Base-by-base conservation (phyloP, 2,329 filamentous ascomycete genomes). In the Mycogone perniciosa region DNA sequence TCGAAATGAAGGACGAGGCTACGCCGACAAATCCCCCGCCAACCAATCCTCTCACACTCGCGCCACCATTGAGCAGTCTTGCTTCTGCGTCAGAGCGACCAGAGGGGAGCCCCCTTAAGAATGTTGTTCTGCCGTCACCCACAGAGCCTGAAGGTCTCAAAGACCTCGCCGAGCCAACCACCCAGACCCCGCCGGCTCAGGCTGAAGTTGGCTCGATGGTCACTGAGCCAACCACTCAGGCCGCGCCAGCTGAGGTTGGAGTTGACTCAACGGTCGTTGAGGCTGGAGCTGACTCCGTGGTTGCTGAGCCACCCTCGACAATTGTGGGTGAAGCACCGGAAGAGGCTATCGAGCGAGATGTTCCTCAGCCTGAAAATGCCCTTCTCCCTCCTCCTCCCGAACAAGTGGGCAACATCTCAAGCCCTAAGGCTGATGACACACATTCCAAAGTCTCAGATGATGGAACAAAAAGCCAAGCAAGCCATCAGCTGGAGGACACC, bases 31-130 rank as follows among this genome's bases (percentile, higher is more conserved):
- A 61, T 44, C 49, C 53, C n/a, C 52, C 52, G 29, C 50, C 60
- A 48, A 67, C 61, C 48, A 68, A 62, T 53, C 62, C 67, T 6
- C 53, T 64, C 49, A 62, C 53, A n/a, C 58, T 68, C 31, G 60
- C 64, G 35, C 62, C 70, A 34, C 54, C 68, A 45, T 34, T 64
- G 42, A 56, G 59, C 7, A 55, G 56, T 13, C 56, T 64, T 29
- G 56, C 61, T 2, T 54, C 59, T 43, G 54, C 58, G 34, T 64
- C 69, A 3, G 66, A 68, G 1, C 68, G 60, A 54, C 57, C 69
- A 3, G 76, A 77, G 55, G 76, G 76, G 3, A 80, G 76, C 47
- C 76, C 76, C 1, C 62, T 80, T 20, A 79, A 79, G 63, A 76
- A 79, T 44, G 74, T 78, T 34, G 64, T 75, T 30, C 53, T 76